Base-by-base conservation (phyloP, 2,329 filamentous ascomycete species). In the Hysterium pulicare region DNA sequence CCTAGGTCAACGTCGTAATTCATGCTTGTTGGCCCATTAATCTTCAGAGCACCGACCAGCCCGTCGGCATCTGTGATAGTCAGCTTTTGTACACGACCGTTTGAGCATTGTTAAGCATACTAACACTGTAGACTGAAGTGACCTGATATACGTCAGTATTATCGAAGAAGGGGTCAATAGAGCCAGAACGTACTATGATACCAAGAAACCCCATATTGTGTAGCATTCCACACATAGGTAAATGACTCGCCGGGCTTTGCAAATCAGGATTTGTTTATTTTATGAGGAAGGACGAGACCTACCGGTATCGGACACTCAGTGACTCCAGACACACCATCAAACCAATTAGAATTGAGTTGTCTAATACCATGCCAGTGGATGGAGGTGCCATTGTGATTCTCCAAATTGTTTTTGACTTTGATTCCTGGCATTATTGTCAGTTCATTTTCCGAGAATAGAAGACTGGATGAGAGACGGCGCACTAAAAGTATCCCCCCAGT, bases 291-390 rank as follows among this genome's bases (percentile, higher is more conserved):
- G 21, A 11, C 30, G 3, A 10, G 16, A 19, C 11, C 31, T 30
- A 32, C 5, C 51, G 58, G 10, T 28, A 40, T 40, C 2, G 57
- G 62, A 41, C 69, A 72, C 49, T 71, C 67, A 1, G 71, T 71
- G 9, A 72, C 54, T 10, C 72, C 73, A 3, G 68, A 64, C 3
- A 82, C 79, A 35, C 82, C 82, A 49, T 84, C 81, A 53, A 76
- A 71, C 40, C 46, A 54, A 16, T 54, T 57, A 10, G 61, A 55
- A 15, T 57, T 54, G 15, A 62, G 61, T 54, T 84, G 79, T 6
- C 77, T 73, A 24, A 85, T 46, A 0, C 76, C 82, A 52, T 85
- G 81, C 66, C 74, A 84, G 55, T 85, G 81, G 15, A 84, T 76
- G 7, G 72, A 72, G 6, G 79, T 83, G 22, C 80, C 79, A 47